A percentile compares a stretch with the other conserved stretches of the same genome.
Evolutionary conservation across 805 yeast species (phyloP).

Genomic region (Barnettozyma populi): DNA sequence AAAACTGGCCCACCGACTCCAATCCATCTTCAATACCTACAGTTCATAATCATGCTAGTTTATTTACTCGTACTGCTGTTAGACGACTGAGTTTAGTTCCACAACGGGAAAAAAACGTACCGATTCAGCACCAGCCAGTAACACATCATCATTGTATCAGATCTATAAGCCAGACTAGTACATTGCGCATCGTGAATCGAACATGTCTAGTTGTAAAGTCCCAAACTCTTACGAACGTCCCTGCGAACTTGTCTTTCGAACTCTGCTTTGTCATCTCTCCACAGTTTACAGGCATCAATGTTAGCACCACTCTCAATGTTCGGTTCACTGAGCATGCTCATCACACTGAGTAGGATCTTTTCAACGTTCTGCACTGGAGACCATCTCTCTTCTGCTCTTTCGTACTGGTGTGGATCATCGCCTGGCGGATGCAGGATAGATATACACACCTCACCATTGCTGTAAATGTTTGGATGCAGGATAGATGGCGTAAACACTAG

Average conservation of each 20-base stretch:
- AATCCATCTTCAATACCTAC: too few species aligned
- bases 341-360: constrained; percentile 85
- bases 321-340: constrained; percentile 96
- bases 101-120: neutral
- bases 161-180: too few species aligned
- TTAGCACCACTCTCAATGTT: constrained; percentile 96
- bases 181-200: neutral
- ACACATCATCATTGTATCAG: too few species aligned
- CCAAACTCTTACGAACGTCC: constrained; percentile 68
- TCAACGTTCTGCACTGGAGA: constrained; percentile 98
- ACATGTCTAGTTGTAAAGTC: constrained; percentile 36
- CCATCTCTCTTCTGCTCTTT: constrained; percentile 95
- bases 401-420: constrained; percentile 94
- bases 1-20: too few species aligned
- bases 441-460: constrained; percentile 94
- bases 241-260: constrained; percentile 59
- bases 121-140: neutral
- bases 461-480: constrained; percentile 89
- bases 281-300: constrained; percentile 69
- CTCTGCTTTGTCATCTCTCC: constrained; percentile 78
- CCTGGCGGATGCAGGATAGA: constrained; percentile 95
- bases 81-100: neutral
- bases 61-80: too few species aligned
- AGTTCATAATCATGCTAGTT: neutral
- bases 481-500: constrained; percentile 74